Evolutionary conservation across 768 basidiomycete genomes (phyloP), one percentile per base, ranked within the genome.

Genomic region (Baorangia bicolor): DNA sequence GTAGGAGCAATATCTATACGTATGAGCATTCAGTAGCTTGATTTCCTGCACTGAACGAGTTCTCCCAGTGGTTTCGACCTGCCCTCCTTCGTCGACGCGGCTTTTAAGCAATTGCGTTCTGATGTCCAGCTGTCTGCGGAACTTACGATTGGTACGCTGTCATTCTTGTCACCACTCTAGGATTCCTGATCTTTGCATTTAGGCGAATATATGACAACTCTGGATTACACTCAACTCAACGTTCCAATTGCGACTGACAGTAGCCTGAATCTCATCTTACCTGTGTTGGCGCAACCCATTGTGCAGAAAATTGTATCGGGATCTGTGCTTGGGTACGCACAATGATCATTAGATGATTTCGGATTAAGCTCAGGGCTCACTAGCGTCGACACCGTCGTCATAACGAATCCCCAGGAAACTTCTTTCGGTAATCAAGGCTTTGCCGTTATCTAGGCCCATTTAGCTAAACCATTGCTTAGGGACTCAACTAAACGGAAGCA

Each of bases 221-320:
- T 91, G 51, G 70, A 78, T n/a, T 88, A 86, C 64, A 78, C 76
- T 7, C 88, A 91, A 63, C 61, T 63, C 27, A 68, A 66, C 40
- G 77, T 91, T 18, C 78, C 82, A 2, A 85, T 82, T 18, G 64
- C 70, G 25, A 90, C 88, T 0, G 88, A 89, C 64, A 65, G 77
- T 18, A 83, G 76, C 41, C 73, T 90, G 52, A 75, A 86, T 58
- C 68, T 86, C 34, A 81, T 90, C 49, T 74, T 91, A 7, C 88
- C 87, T 7, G 64, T 87, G 39, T 78, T 91, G 54, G 88, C 88
- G 0, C 76, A 81, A 49, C 88, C 88, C 5, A 88, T 91, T 52
- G 88, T 90, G 6, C 86, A 90, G 67, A 82, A 81, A 57, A 78
- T 90, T 53, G 85, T 90, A 39, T 75, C 78, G 6, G 81, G 75